Base-by-base conservation (phyloP, 495 filamentous ascomycete genomes). In the Letharia columbiana region DNA sequence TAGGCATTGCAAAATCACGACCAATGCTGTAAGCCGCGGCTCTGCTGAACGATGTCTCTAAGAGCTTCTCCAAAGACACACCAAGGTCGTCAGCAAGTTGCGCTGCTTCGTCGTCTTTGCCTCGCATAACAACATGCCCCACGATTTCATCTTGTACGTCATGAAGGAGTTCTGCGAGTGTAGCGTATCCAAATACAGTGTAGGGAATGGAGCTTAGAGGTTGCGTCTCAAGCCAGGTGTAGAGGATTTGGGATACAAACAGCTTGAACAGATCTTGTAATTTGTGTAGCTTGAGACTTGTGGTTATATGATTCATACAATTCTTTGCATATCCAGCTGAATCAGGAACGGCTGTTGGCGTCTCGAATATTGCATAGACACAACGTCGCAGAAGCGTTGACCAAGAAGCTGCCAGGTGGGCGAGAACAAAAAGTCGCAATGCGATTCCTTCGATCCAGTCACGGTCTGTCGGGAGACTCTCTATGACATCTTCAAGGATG, bases 321-420 rank as follows among this genome's bases (percentile, higher is more conserved):
- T 80, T 82, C 59, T 81, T 81, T 3, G 93, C 91, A 76, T 97
- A 88, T 45, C 75, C 76, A 54, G 82, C 75, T 31, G 88, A 87
- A 15, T 75, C 72, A 20, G 83, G 77, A 2, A 93, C 81, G 50
- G 82, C 83, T 9, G 87, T 91, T 2, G 94, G 86, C 0, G 86
- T 91, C 74, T 97, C 94, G 69, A 96, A 94, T 33, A 96, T 91
- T 74, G 92, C 87, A 74, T 96, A 98, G 28, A 96, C 88, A 67
- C 89, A 88, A 67, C 87, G 87, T 61, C 90, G 89, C 58, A 92
- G 78, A 63, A 93, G 81, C 9, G 89, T 95, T 65, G 87, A 85
- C 92, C 89, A 96, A 67, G 75, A 74, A 39, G 90, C 88, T 54
- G 88, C 93, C 49, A 99, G 76, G 67, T 82, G 83, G 7, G 86